These are phyloP conservation scores for Fusarium sp. DNA, from an alignment of 2,329 filamentous ascomycete species.

Conservation along the genomic window DNA sequence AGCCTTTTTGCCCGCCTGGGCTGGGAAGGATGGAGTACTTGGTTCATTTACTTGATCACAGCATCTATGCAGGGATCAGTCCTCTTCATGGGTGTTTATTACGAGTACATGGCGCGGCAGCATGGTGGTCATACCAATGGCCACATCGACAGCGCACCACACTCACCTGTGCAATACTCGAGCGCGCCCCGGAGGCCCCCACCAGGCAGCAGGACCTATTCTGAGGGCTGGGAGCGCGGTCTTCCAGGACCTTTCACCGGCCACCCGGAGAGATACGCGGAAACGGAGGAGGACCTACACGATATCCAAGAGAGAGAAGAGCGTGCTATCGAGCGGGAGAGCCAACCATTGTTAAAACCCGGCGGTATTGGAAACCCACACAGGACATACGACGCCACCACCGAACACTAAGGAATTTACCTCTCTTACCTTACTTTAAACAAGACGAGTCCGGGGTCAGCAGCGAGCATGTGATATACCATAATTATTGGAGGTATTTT, in stretches of 20 bases:
- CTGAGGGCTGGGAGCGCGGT: constrained; percentile 61
- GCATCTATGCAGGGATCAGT: constrained; percentile 85
- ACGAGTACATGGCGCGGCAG: constrained; percentile 64
- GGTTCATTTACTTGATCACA: constrained; percentile 90
- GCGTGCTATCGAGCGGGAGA: constrained; percentile 59
- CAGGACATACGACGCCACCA: constrained; percentile 50
- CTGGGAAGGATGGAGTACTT: constrained; percentile 89
- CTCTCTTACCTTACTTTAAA: neutral
- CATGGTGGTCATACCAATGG: constrained; percentile 38
- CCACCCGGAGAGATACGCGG: constrained; percentile 62
- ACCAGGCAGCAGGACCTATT: constrained; percentile 55
- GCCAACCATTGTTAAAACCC: constrained; percentile 59
- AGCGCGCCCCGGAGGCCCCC: constrained; percentile 47
- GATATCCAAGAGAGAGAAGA: constrained; percentile 62
- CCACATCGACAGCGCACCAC: constrained; percentile 39
- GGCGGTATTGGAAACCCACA: constrained; percentile 60
- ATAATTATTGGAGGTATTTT: constrained; percentile 10
- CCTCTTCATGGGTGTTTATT: constrained; percentile 82
- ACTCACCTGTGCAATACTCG: constrained; percentile 43
- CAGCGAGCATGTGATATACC: constrained; percentile 40
- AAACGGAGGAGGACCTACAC: constrained; percentile 61
- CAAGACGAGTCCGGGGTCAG: constrained; percentile 8
- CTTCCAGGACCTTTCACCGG: constrained; percentile 61
- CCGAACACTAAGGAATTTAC: constrained; percentile 21
- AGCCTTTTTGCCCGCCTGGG: constrained; percentile 86